A percentile compares a stretch with the other conserved stretches of the same genome.
These are phyloP conservation scores for Trypanosoma conorhini DNA, from an alignment of 208 protist genomes.

Conservation along the genomic window DNA sequence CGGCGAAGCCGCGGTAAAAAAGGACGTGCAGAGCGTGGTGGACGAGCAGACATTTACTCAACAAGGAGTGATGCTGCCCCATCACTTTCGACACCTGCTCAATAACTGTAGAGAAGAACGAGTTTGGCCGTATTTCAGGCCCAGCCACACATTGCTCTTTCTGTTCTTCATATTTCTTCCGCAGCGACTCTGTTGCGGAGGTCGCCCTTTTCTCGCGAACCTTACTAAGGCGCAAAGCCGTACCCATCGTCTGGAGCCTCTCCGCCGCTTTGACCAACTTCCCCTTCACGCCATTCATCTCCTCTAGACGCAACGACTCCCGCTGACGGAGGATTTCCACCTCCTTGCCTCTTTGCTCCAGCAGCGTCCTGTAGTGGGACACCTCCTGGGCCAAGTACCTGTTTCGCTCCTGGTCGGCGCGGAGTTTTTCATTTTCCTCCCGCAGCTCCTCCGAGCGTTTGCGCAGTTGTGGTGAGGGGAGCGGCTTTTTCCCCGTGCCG, in stretches of 20 bases:
- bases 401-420: not conserved
- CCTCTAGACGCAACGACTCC: not conserved
- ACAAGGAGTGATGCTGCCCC: not conserved
- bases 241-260: not conserved
- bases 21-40: not conserved
- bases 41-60: not conserved
- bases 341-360: not conserved
- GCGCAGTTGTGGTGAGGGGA: not conserved
- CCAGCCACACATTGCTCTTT: not conserved
- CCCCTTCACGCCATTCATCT: slow-evolving; percentile 4
- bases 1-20: not conserved
- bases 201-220: slow-evolving; percentile 13
- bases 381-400: not conserved
- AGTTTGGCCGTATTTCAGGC: not conserved
- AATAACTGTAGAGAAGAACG: not conserved
- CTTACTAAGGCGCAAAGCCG: slow-evolving; percentile 15
- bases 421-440: slow-evolving; percentile 3
- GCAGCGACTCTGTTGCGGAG: not conserved
- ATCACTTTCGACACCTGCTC: not conserved
- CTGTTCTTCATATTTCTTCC: not conserved
- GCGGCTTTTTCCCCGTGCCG: no score
- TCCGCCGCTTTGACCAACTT: slow-evolving; percentile 3
- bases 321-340: not conserved
- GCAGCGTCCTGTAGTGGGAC: slow-evolving; percentile 13
- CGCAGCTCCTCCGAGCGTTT: not conserved